Percentiles rank a stretch among this genome's conserved stretches.
Evolutionary conservation across 2,329 filamentous ascomycete species (phyloP).

Genomic region (Xylaria multiplex): DNA sequence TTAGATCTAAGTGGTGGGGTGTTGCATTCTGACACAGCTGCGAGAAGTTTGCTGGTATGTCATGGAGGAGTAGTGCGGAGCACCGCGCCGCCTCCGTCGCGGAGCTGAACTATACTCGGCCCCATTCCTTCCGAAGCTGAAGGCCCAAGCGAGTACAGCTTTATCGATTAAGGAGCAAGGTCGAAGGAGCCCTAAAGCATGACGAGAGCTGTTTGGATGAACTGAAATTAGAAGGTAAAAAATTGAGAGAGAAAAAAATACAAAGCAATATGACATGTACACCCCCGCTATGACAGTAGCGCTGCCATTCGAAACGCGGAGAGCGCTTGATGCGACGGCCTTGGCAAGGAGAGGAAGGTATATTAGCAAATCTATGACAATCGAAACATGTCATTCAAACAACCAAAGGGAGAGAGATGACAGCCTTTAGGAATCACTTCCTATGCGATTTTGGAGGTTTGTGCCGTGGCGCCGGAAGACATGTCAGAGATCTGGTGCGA

Average conservation of each 20-base stretch:
- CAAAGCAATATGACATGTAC: constrained; percentile 1
- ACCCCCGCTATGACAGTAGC: background rate
- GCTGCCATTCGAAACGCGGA: constrained; percentile 17
- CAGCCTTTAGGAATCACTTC: background rate
- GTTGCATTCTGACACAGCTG: background rate
- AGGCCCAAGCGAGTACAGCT: background rate
- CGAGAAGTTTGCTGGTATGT: background rate
- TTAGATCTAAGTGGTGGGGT: constrained; percentile 1
- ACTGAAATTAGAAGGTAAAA: constrained; percentile 30
- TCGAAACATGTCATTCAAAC: constrained; percentile 2
- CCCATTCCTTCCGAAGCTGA: constrained; percentile 25
- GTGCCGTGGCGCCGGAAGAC: background rate
- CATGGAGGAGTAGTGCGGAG: constrained; percentile 1
- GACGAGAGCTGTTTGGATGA: constrained; percentile 13
- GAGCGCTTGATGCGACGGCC: constrained; percentile 31
- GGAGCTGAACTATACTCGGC: constrained; percentile 20
- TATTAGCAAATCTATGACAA: constrained; percentile 11
- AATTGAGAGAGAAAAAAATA: background rate
- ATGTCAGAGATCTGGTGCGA: background rate
- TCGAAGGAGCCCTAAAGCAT: constrained; percentile 5
- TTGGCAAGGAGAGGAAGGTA: constrained; percentile 28
- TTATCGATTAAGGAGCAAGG: background rate
- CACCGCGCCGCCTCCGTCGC: constrained; percentile 19
- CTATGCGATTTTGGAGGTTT: background rate
- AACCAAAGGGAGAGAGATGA: background rate